These are phyloP conservation scores for Arabidopsis arenosa DNA, from an alignment of 345 rosid species.

Conservation along the genomic window DNA sequence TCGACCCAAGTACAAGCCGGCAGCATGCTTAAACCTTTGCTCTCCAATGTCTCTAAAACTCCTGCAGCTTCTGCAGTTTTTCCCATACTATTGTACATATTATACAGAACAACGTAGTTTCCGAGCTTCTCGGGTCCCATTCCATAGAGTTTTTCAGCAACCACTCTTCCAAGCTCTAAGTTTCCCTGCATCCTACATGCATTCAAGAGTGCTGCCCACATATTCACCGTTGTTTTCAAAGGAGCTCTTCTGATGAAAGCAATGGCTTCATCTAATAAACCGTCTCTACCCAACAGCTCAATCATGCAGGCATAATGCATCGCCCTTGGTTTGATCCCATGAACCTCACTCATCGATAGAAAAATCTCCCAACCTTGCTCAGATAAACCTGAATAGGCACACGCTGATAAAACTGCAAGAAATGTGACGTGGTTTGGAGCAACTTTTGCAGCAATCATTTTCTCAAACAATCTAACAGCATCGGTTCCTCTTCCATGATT, in stretches of 20 bases:
- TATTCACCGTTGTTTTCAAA: constrained; percentile 70
- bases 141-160: constrained; percentile 78
- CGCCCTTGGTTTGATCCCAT: constrained; percentile 76
- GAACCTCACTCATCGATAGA: constrained; percentile 65
- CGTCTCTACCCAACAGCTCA: constrained; percentile 77
- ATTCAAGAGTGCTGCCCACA: constrained; percentile 94
- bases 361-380: constrained; percentile 81
- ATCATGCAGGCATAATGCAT: constrained; percentile 89
- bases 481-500: constrained; percentile 76
- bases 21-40: constrained; percentile 75
- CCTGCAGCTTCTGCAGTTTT: constrained; percentile 70
- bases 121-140: constrained; percentile 85
- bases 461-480: constrained; percentile 72
- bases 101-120: constrained; percentile 76
- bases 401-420: constrained; percentile 78
- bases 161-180: constrained; percentile 79
- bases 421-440: constrained; percentile 79
- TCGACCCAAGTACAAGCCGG: constrained; percentile 87
- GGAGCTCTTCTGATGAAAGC: constrained; percentile 69
- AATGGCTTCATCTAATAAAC: constrained; percentile 83
- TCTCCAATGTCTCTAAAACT: constrained; percentile 66
- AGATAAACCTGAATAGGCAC: constrained; percentile 72
- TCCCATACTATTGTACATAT: constrained; percentile 74
- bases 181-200: constrained; percentile 77
- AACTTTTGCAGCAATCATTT: constrained; percentile 60